Conservation (phyloP, 1,284 basidiomycete genomes). For the Ustilago tritici region DNA sequence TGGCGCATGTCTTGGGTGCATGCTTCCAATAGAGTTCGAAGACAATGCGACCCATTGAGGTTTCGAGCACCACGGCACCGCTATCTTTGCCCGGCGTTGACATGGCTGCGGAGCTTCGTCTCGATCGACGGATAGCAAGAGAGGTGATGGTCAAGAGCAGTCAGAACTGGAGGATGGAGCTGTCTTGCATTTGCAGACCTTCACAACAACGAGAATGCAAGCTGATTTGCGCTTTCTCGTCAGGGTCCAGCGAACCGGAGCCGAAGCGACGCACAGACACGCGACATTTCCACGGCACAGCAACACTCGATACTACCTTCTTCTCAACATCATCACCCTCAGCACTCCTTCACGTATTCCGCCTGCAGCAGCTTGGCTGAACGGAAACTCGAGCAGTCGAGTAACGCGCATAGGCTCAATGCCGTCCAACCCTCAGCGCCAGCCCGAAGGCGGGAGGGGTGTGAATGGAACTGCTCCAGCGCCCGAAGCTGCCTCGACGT, state of each 20-base stretch:
- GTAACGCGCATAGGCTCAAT: slow-evolving; percentile 3
- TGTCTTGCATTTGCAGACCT: background rate
- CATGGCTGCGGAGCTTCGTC: slow-evolving; percentile 20
- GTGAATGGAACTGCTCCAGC: slow-evolving; percentile 3
- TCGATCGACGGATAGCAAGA: background rate
- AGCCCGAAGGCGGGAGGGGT: slow-evolving; percentile 1
- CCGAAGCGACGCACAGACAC: slow-evolving; percentile 40
- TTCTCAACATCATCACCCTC: slow-evolving; percentile 15
- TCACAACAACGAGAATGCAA: slow-evolving; percentile 4
- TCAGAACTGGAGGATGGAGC: background rate
- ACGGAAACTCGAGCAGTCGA: background rate
- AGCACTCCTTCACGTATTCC: background rate
- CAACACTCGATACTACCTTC: background rate
- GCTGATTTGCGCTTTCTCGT: background rate
- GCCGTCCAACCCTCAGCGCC: slow-evolving; percentile 13
- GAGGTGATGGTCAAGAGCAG: slow-evolving; percentile 4
- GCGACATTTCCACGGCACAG: slow-evolving; percentile 5
- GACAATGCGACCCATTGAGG: slow-evolving; percentile 60
- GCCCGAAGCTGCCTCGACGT: background rate
- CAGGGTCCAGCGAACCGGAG: slow-evolving; percentile 38
- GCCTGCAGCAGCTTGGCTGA: background rate
- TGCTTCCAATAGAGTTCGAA: slow-evolving; percentile 66
- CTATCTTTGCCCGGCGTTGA: slow-evolving; percentile 41
- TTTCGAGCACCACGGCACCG: slow-evolving; percentile 60
- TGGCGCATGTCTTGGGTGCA: slow-evolving; percentile 62